Evolutionary conservation across 1,284 basidiomycete genomes (phyloP).

Genomic region (Caloboletus inedulis): DNA sequence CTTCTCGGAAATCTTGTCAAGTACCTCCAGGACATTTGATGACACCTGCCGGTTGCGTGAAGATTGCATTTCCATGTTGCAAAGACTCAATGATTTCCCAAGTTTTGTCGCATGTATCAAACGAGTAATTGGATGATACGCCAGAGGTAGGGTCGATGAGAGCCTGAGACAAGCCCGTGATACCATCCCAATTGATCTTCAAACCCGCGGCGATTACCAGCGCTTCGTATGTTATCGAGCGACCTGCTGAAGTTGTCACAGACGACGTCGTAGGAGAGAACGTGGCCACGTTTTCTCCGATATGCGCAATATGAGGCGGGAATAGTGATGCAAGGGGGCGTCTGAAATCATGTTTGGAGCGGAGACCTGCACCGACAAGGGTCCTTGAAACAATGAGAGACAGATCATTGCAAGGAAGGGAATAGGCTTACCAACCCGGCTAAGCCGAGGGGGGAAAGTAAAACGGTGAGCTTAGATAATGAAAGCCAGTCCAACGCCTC

Average conservation of each 20-base stretch:
- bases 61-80: constrained; percentile 81
- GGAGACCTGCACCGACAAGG: constrained; percentile 86
- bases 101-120: constrained; percentile 83
- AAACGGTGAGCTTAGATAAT: constrained; percentile 8
- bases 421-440: constrained; percentile 68
- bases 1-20: constrained; percentile 11
- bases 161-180: constrained; percentile 78
- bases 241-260: constrained; percentile 69
- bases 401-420: neutral
- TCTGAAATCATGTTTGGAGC: constrained; percentile 64
- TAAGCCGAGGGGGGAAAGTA: constrained; percentile 30
- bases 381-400: constrained; percentile 58
- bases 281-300: constrained; percentile 80
- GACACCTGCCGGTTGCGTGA: constrained; percentile 94
- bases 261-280: constrained; percentile 68
- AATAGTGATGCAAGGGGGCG: constrained; percentile 68
- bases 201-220: constrained; percentile 90
- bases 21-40: constrained; percentile 93
- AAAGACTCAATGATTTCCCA: constrained; percentile 80
- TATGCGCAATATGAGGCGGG: constrained; percentile 70
- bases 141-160: constrained; percentile 73
- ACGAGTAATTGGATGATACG: constrained; percentile 94
- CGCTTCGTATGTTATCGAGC: constrained; percentile 78
- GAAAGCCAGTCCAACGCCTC: constrained; percentile 1
- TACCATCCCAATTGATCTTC: constrained; percentile 78